Conservation (phyloP, 768 basidiomycete species). For the Chlorophyllum brunneum region DNA sequence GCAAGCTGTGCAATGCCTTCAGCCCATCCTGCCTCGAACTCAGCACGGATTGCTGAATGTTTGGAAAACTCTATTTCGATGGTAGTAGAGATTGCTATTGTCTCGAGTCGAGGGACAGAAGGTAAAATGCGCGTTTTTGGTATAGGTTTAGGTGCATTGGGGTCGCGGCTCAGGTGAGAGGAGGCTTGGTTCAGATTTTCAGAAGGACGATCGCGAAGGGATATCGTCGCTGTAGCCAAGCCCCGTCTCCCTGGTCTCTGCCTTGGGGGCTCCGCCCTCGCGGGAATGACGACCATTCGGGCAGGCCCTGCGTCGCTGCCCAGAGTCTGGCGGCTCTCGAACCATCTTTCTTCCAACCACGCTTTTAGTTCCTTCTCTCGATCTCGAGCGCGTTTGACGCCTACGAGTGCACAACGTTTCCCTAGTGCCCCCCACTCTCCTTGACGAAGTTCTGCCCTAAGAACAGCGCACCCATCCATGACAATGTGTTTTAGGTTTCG, state of each 20-base stretch:
- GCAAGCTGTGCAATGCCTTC: constrained; percentile 52
- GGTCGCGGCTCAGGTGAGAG: constrained; percentile 6
- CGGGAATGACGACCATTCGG: constrained; percentile 1
- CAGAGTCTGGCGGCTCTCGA: constrained; percentile 6
- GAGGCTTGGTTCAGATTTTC: constrained; percentile 8
- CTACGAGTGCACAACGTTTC: constrained; percentile 54
- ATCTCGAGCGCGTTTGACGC: constrained; percentile 58
- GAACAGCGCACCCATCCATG: constrained; percentile 60
- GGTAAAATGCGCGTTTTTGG: constrained; percentile 57
- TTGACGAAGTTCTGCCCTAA: constrained; percentile 49
- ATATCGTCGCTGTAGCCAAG: constrained; percentile 63
- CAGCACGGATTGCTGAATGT: constrained; percentile 36
- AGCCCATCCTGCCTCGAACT: constrained; percentile 62
- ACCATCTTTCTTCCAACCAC: constrained; percentile 39
- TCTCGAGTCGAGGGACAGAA: constrained; percentile 41
- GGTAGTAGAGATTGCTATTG: constrained; percentile 42
- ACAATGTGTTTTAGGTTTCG: constrained; percentile 57
- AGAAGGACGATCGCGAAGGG: constrained; percentile 36
- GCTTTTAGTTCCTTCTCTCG: constrained; percentile 58
- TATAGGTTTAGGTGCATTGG: constrained; percentile 10
- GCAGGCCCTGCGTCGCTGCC: constrained; percentile 13
- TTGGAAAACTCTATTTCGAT: constrained; percentile 27
- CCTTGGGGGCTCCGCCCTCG: constrained; percentile 15
- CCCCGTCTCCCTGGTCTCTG: constrained; percentile 50
- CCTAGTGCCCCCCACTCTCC: constrained; percentile 63